Evolutionary conservation across 2,329 filamentous ascomycete genomes (phyloP).

Genomic region (Botrytis deweyae): DNA sequence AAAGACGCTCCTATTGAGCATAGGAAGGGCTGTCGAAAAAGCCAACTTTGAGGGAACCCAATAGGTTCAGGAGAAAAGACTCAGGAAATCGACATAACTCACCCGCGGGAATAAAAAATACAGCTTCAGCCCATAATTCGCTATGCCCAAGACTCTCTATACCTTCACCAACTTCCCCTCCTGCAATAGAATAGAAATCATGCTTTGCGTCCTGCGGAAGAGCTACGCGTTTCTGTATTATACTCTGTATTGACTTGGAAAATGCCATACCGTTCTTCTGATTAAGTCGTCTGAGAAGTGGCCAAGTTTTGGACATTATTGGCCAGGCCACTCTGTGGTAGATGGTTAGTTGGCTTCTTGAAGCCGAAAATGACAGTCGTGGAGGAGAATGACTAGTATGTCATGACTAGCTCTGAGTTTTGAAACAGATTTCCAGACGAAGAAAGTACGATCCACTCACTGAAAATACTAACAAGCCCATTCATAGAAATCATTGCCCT

Average conservation of each 20-base stretch:
- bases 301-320: background rate
- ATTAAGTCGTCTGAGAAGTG: background rate
- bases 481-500: too few species aligned
- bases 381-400: too few species aligned
- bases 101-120: background rate
- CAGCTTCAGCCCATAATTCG: background rate
- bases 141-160: background rate
- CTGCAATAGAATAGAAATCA: background rate
- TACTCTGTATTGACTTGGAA: background rate
- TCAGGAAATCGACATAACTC: background rate
- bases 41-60: background rate
- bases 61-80: background rate
- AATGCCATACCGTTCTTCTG: background rate
- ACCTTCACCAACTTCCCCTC: background rate
- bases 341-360: background rate
- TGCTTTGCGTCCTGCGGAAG: background rate
- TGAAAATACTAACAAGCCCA: too few species aligned
- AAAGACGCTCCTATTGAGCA: background rate
- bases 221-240: background rate
- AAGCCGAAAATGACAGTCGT: background rate
- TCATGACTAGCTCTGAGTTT: too few species aligned
- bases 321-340: background rate
- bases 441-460: too few species aligned
- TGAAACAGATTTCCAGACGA: too few species aligned
- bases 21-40: background rate